phyloP scores from a whole-genome alignment of 106 monocot genomes.

The Platanthera zijinensis region DNA sequence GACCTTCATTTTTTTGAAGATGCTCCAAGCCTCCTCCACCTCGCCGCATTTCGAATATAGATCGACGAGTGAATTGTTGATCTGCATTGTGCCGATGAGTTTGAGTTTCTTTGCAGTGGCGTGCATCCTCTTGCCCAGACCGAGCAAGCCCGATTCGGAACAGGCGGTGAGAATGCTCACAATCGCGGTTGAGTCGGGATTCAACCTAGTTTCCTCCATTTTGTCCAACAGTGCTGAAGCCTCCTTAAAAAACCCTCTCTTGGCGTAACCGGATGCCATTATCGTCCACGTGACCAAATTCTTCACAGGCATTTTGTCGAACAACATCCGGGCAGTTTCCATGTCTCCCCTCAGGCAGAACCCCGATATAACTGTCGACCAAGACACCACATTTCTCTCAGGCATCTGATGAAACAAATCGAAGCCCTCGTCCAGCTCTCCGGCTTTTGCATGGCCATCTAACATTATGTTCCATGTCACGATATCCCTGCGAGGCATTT shows the following conservation, averaged over 20 bases:
- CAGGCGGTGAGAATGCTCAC: conserved; percentile 67
- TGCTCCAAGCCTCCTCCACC: conserved; percentile 33
- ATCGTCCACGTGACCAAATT: conserved; percentile 85
- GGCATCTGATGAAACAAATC: conserved; percentile 56
- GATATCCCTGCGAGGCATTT: conserved; percentile 53
- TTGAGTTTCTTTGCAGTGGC: conserved; percentile 19
- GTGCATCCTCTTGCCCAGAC: conserved; percentile 58
- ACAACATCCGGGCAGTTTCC: conserved; percentile 65
- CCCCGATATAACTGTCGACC: conserved; percentile 63
- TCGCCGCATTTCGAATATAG: conserved; percentile 83
- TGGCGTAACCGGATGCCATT: conserved; percentile 67
- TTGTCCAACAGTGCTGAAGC: conserved; percentile 38
- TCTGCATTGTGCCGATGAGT: conserved; percentile 22
- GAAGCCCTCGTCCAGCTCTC: conserved; percentile 56
- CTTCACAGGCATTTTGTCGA: conserved; percentile 65
- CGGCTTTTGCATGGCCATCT: conserved; percentile 50
- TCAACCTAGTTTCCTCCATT: conserved; percentile 48
- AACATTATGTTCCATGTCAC: conserved; percentile 71
- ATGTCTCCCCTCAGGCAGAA: conserved; percentile 62
- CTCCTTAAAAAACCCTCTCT: conserved; percentile 43
- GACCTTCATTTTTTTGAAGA: conserved; percentile 35
- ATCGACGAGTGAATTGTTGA: conserved; percentile 68
- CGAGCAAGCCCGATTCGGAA: conserved; percentile 59
- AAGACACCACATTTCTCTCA: conserved; percentile 68
- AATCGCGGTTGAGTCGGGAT: conserved; percentile 31